Base-by-base conservation (phyloP, 345 rosid genomes). In the Linum usitatissimum region DNA sequence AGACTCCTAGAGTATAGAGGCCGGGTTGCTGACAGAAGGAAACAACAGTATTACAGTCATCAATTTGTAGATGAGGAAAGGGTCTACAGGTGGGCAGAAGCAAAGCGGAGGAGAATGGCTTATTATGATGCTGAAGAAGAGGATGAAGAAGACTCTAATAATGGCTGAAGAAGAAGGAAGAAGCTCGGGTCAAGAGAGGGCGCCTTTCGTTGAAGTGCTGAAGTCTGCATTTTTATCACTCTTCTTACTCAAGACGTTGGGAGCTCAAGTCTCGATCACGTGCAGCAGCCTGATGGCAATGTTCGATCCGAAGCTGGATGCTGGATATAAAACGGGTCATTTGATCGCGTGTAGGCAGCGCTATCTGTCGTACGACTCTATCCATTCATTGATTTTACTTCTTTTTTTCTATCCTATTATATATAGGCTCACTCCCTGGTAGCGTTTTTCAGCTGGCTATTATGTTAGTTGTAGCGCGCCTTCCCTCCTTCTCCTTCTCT, bases 291-390 rank as follows among this genome's bases (percentile, higher is more conserved):
- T 80, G 30, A 56, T 61, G n/a, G 96, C 96, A 9, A 70, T 86
- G 61, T 65, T 83, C 7, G 98, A 92, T 73, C 64, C 69, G 53
- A 85, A 85, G 66, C 63, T 92, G 56, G 98, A 92, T 78, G 71
- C 73, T 55, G 95, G 96, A 53, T 92, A 89, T 73, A 92, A 92
- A 72, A 61, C 78, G 0, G 98, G 95, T n/a, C 85, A 86, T 61
- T 40, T 78, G 64, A 76, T 89, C 30, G 95, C 95, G 8, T 42
- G 10, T 42, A 42, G 49, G 49, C 49, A 8, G 15, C 49, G 49
- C 49, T 42, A 42, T 42, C 49, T 42, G 49, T 42, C 49, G 49
- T 42, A 42, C 49, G 49, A 42, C 49, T 42, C 49, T 42, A 42
- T 42, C 49, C 9, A 42, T 42, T 42, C 49, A 42, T 42, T 42